Evolutionary conservation across 345 rosid species (phyloP), one percentile per base, ranked within the genome.

Genomic region (Xanthoceras sorbifolium): DNA sequence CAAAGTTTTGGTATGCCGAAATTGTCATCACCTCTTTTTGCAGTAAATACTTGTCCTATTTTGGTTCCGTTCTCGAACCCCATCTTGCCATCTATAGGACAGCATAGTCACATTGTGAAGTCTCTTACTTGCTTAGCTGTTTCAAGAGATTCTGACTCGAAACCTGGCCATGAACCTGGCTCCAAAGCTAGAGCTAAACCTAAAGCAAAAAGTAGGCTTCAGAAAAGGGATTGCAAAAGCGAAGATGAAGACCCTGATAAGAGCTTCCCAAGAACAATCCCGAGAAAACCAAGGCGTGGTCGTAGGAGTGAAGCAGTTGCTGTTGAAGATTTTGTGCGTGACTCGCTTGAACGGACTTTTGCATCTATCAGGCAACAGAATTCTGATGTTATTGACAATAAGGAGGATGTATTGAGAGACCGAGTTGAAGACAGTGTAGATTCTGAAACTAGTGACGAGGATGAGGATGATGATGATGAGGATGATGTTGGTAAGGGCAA

Each of bases 271-370:
- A 76, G 83, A 4, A 89, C 81, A 38, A 84, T 71, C 54, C 92
- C 91, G 1, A 84, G 85, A 82, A 89, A 87, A 85, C 63, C 90
- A 32, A 84, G 89, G 82, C 94, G 93, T 3, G 98, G 94, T 12
- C 89, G 93, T 25, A 85, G 85, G 80, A 90, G 92, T 82, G 99
- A 95, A 71, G 91, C 98, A 1, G 93, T 65, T 60, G 94, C 94
- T 0, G 96, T 93, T 14, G 99, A 93, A 74, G 94, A 95, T 80
- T 90, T 85, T 69, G 85, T 95, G 9, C 91, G 98, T 36, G 88
- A 46, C 69, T 81, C 89, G 2, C 91, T 95, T 42, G 96, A 89
- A 36, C 82, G 28, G 2, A 92, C 99, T 0, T 88, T 95, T 81
- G 88, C 86, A 55, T 83, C 96, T 10, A 88, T 95, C 65, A 78